These are phyloP conservation scores for barley (Hordeum vulgare) DNA, from an alignment of 176 grass and related monocot genomes.

Conservation along the genomic window MorexV3_pseudomolecules_assembly NC_058524.1:553492624-553493123, in stretches of 20 bases:
- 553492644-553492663: constrained; percentile 95
- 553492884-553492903: constrained; percentile 57
- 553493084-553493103: constrained; percentile 59
- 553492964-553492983: constrained; percentile 98
- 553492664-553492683: constrained; percentile 78
- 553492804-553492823: constrained; percentile 87
- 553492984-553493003: constrained; percentile 62
- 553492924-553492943: constrained; percentile 79
- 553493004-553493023: not conserved
- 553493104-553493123: constrained; percentile 85
- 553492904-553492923: constrained; percentile 72
- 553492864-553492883: constrained; percentile 85
- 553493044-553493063: not conserved
- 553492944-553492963: constrained; percentile 98
- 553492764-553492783: not conserved
- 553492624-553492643: constrained; percentile 91
- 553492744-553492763: too few species aligned
- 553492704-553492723: not conserved
- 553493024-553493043: not conserved
- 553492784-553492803: constrained; percentile 46
- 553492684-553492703: constrained; percentile 98
- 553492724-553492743: too few species aligned
- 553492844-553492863: constrained; percentile 62
- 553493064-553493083: not conserved
- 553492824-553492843: constrained; percentile 49